Evolutionary conservation across 2,329 filamentous ascomycete species (phyloP).

Genomic region (Thelonectria blattea): DNA sequence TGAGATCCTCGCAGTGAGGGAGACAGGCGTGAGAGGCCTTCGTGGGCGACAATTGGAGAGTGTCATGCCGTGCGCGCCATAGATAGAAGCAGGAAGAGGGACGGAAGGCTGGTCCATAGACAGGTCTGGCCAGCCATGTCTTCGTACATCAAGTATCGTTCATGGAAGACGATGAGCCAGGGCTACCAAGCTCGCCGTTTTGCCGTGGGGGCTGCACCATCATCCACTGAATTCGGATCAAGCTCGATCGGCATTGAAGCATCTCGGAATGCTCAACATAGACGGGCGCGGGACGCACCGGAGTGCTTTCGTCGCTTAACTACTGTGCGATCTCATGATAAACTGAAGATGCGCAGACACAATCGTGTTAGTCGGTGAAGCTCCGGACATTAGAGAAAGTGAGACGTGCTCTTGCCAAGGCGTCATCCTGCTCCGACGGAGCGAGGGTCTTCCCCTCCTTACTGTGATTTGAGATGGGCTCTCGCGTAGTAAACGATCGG

Average conservation of each 20-base stretch:
- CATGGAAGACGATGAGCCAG: background rate
- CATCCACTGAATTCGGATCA: background rate
- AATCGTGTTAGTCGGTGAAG: conserved; percentile 43
- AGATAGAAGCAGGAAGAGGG: background rate
- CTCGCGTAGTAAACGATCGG: conserved; percentile 73
- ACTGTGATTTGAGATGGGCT: conserved; percentile 59
- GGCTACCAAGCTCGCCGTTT: background rate
- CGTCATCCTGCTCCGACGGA: conserved; percentile 51
- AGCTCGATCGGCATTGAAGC: background rate
- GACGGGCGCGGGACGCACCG: background rate
- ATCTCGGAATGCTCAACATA: conserved; percentile 11
- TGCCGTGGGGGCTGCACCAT: background rate
- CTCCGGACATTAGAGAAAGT: conserved; percentile 49
- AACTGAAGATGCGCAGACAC: conserved; percentile 31
- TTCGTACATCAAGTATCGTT: background rate
- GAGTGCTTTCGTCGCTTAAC: conserved; percentile 21
- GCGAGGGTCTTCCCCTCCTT: conserved; percentile 68
- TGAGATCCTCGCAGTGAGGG: background rate
- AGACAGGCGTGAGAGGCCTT: background rate
- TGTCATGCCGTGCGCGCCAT: background rate
- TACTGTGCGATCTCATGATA: conserved; percentile 40
- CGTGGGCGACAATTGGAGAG: background rate
- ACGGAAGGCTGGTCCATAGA: background rate
- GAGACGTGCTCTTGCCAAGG: conserved; percentile 57
- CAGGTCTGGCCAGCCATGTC: background rate